phyloP scores from a whole-genome alignment of 352 stramenopile species.

The Phytopythium montanum region DNA sequence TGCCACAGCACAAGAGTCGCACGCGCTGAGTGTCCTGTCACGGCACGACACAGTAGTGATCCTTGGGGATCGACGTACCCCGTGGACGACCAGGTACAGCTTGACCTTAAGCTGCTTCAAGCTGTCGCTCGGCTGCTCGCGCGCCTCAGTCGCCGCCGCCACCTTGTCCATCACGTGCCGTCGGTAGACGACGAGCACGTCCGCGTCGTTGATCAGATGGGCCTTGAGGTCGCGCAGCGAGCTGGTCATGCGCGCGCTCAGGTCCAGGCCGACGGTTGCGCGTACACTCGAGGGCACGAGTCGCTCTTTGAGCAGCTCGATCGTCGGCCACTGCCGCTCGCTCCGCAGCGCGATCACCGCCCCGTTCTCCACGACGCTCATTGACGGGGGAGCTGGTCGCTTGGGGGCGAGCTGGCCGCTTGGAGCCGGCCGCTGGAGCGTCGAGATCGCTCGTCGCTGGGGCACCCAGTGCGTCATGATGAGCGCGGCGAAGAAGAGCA shows the following conservation, averaged over 20 bases:
- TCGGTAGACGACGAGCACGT: conserved; percentile 49
- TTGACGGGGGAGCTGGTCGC: neutral
- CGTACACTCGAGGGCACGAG: conserved; percentile 48
- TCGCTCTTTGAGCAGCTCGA: conserved; percentile 50
- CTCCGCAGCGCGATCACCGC: conserved; percentile 39
- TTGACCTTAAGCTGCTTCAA: conserved; percentile 35
- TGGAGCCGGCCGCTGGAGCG: conserved; percentile 18
- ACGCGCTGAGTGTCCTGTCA: neutral
- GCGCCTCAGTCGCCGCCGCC: conserved; percentile 4
- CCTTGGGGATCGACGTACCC: conserved; percentile 14
- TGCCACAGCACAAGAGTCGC: conserved; percentile 10
- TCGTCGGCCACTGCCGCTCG: conserved; percentile 39
- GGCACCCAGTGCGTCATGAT: conserved; percentile 79
- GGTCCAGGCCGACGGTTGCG: conserved; percentile 55
- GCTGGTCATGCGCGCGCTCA: conserved; percentile 59
- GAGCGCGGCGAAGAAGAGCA: conserved; percentile 67
- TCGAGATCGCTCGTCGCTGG: conserved; percentile 35
- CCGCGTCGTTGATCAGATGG: conserved; percentile 70
- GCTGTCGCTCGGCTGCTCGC: neutral
- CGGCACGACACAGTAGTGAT: neutral
- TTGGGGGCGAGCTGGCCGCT: neutral
- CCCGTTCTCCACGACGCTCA: conserved; percentile 40
- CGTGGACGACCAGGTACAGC: conserved; percentile 61
- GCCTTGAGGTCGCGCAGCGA: conserved; percentile 70
- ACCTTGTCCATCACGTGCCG: conserved; percentile 38